Evolutionary conservation across 2,329 filamentous ascomycete species (phyloP), one percentile per base, ranked within the genome.

Genomic region (Leptographium lundbergii): DNA sequence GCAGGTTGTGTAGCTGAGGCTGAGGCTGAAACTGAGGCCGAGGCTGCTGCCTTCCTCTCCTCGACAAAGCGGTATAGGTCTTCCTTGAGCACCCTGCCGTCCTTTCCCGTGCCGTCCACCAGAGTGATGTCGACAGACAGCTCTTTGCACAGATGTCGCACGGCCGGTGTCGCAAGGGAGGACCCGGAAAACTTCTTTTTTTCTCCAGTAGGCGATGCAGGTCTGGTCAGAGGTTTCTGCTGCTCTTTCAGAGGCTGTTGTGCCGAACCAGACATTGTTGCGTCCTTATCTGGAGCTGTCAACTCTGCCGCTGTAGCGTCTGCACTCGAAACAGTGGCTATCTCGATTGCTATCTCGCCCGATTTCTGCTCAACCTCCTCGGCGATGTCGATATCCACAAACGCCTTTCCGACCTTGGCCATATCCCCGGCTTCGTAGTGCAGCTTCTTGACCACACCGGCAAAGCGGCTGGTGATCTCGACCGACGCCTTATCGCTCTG

Each of bases 371-470:
- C 54, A 34, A 85, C 84, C 45, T 86, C 86, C 61, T 88, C 88
- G 67, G 89, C 84, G 64, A 96, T 91, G 71, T 97, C 92, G 63
- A 97, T 96, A 69, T 97, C 92, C 64, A 96, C 87, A 68, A 96
- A 84, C 17, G 91, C 87, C 82, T 94, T 91, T 65, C 94, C 94
- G 29, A 96, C 95, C 69, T 89, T 90, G 57, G 92, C 92, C 81
- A 96, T 96, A 66, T 97, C 94, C 64, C 96, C 94, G 36, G 91
- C 86, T 63, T 96, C 91, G 72, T 96, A 97, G 74, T 97, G 84
- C 52, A 99, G 78, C 75, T 91, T 97, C 77, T 96, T 96, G 65
- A 99, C 92, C 0, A 96, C 87, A 25, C 94, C 94, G 60, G 91
- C 85, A 72, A 96, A 99, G 58, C 94, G 86, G 67, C 91, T 96